Percentiles rank a stretch among this genome's conserved stretches.
phyloP scores from a whole-genome alignment of 306 rosid species.

The Echinosophora koreensis region DNA sequence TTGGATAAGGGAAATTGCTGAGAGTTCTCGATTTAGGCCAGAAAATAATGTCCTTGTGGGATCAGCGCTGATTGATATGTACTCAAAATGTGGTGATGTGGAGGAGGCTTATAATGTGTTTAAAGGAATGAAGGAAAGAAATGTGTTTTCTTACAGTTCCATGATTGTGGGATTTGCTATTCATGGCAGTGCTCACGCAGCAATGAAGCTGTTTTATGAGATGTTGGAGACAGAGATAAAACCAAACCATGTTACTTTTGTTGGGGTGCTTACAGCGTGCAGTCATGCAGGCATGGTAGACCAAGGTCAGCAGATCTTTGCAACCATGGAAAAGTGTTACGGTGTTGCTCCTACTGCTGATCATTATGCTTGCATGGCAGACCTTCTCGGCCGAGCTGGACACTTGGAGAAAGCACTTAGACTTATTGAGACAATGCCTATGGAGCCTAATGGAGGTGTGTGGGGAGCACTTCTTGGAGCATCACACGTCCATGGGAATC shows the following conservation, averaged over 20 bases:
- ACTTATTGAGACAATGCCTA: slow-evolving; percentile 71
- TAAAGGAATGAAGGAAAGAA: slow-evolving; percentile 67
- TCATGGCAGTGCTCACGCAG: slow-evolving; percentile 69
- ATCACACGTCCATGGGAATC: slow-evolving; percentile 68
- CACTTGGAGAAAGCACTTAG: slow-evolving; percentile 71
- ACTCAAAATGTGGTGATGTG: slow-evolving; percentile 78
- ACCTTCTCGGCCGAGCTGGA: slow-evolving; percentile 89
- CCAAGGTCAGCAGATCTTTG: slow-evolving; percentile 77
- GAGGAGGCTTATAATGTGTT: slow-evolving; percentile 72
- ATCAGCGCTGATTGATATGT: slow-evolving; percentile 84
- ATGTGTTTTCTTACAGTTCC: slow-evolving; percentile 78
- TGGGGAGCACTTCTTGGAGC: slow-evolving; percentile 99
- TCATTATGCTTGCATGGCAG: slow-evolving; percentile 87
- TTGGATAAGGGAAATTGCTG: slow-evolving; percentile 74
- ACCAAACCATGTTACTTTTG: slow-evolving; percentile 78
- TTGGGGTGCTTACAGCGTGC: slow-evolving; percentile 80
- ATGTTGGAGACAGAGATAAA: slow-evolving; percentile 72
- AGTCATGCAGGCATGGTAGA: slow-evolving; percentile 81
- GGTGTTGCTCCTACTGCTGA: slow-evolving; percentile 63
- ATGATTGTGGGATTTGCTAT: slow-evolving; percentile 85
- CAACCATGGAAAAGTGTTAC: slow-evolving; percentile 66
- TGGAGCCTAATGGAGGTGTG: slow-evolving; percentile 69
- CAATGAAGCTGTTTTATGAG: slow-evolving; percentile 72
- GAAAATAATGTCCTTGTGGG: slow-evolving; percentile 76
- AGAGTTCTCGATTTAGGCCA: slow-evolving; percentile 58